These are phyloP conservation scores for Arxiozyma bovina DNA, from an alignment of 1,139 yeast species.

Conservation along the genomic window DNA sequence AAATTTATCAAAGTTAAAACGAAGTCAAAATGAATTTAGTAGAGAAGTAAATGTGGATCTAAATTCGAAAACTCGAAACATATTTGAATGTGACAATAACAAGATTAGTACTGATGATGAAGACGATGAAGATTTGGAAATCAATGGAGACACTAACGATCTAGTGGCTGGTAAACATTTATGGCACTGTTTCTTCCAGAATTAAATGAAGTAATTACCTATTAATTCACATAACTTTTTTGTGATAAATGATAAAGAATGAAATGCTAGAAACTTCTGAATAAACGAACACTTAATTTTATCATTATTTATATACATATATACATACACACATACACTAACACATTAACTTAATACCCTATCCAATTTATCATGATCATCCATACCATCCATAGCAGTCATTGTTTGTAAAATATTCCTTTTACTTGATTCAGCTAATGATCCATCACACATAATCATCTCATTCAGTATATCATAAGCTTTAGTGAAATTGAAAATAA, in stretches of 20 bases:
- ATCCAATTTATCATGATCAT: constrained; percentile 52
- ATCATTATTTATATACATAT: constrained; percentile 1
- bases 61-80: constrained; percentile 7
- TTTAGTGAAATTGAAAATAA: constrained; percentile 87
- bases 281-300: background rate
- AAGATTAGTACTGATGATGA: constrained; percentile 10
- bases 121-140: constrained; percentile 16
- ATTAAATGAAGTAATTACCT: constrained; percentile 2
- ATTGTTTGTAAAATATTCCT: constrained; percentile 71
- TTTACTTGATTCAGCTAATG: constrained; percentile 74
- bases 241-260: no score
- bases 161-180: constrained; percentile 24
- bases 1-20: background rate
- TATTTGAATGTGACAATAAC: constrained; percentile 4
- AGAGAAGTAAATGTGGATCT: background rate
- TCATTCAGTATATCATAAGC: constrained; percentile 92
- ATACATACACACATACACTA: constrained; percentile 1
- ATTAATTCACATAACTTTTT: background rate
- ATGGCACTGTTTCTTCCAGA: constrained; percentile 25
- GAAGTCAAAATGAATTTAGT: background rate
- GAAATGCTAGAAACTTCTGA: background rate
- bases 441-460: constrained; percentile 69
- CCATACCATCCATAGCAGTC: constrained; percentile 70
- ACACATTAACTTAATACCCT: constrained; percentile 31
- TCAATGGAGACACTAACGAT: constrained; percentile 24